Evolutionary conservation across 805 yeast genomes (phyloP), one percentile per base, ranked within the genome.

Genomic region (Kuraishia capsulata): DNA sequence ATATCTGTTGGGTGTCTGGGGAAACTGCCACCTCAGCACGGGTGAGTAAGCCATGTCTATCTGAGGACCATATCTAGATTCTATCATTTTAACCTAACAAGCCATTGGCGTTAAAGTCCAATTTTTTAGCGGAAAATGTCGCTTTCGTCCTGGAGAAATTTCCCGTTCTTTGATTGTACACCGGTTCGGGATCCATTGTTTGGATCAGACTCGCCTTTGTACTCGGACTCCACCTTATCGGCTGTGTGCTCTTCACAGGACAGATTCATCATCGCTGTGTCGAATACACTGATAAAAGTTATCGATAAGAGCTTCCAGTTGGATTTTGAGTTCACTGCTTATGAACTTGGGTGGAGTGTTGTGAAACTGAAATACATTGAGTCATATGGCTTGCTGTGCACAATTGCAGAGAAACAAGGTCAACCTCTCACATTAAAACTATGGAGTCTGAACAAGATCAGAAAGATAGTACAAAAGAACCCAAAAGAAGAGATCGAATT

Each of bases 171-270:
- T 56, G 96, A 87, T 38, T 69, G 75, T 28, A 69, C 78, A 0
- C 96, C 96, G 4, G 81, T 92, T 16, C 63, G 78, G 43, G 98
- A 92, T 53, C 97, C 97, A 4, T 64, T 73, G 42, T 69, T 73
- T 40, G 79, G 80, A 5, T 65, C 81, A 0, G 67, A 65, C 3
- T 63, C 69, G 4, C 81, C 84, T 0, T 63, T 89, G 20, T 89
- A 81, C 56, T 85, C 96, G 2, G 96, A 88, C 51, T 78, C 89
- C 1, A 64, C 77, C 10, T 55, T 88, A 29, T 67, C 83, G 4
- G 76, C 87, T 1, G 70, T 82, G 4, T 67, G 80, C 30, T 64
- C 87, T 2, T 65, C 82, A 2, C 64, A 67, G 2, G 66, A 71
- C 9, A 67, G 67, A 37, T 56, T 88, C n/a, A 72, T 75, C 3